phyloP scores from a whole-genome alignment of 2,329 filamentous ascomycete genomes.

The Epichloe scottii region DNA sequence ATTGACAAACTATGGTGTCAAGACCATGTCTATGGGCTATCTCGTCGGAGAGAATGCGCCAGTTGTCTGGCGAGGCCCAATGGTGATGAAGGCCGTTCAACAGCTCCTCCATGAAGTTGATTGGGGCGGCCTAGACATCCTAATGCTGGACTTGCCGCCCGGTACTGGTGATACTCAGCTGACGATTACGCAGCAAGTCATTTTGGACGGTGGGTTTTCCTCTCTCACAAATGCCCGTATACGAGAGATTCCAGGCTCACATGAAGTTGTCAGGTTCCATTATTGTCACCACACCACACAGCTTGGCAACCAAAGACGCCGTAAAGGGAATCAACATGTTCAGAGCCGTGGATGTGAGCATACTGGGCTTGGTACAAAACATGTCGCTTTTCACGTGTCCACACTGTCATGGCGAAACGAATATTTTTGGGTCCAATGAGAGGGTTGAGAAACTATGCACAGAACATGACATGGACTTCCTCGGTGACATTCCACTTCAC shows the following conservation, averaged over 20 bases:
- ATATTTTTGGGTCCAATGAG: conserved; percentile 58
- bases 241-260: neutral
- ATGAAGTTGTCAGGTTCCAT: conserved; percentile 45
- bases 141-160: conserved; percentile 84
- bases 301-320: conserved; percentile 83
- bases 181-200: conserved; percentile 89
- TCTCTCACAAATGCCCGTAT: neutral
- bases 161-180: conserved; percentile 93
- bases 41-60: conserved; percentile 68
- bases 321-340: conserved; percentile 91
- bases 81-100: conserved; percentile 96
- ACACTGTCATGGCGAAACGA: conserved; percentile 59
- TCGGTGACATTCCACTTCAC: conserved; percentile 84
- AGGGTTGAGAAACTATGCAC: conserved; percentile 57
- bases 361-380: conserved; percentile 83
- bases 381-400: conserved; percentile 81
- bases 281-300: conserved; percentile 88
- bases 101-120: conserved; percentile 92
- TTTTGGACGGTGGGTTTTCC: conserved; percentile 56
- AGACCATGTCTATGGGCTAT: conserved; percentile 98
- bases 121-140: conserved; percentile 78
- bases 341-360: conserved; percentile 65
- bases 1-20: conserved; percentile 85
- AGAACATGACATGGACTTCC: conserved; percentile 61
- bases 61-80: conserved; percentile 88